phyloP scores from a whole-genome alignment of 78 protist genomes.

The Dictyostelium firmibasis region DNA sequence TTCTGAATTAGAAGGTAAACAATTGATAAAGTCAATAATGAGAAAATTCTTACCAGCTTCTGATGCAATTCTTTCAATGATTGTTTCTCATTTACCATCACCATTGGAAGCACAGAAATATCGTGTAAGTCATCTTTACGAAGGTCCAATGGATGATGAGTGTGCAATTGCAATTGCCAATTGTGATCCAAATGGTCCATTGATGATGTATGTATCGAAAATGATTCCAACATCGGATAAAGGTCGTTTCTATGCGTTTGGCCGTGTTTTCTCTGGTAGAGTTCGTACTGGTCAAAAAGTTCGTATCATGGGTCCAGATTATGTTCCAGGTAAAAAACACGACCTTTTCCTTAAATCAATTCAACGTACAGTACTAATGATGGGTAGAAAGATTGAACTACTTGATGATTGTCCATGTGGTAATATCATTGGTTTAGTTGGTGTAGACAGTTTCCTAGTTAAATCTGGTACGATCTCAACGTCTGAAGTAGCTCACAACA shows the following conservation, averaged over 20 bases:
- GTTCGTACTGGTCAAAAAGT: conserved; percentile 95
- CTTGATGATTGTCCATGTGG: conserved; percentile 95
- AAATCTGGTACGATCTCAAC: conserved; percentile 97
- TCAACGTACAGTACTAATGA: conserved; percentile 98
- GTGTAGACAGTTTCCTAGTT: conserved; percentile 97
- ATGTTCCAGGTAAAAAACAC: conserved; percentile 93
- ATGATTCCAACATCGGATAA: conserved; percentile 98
- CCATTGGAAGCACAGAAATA: conserved; percentile 97
- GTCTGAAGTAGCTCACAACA: conserved; percentile 80
- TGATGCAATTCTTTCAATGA: conserved; percentile 97
- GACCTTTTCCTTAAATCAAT: conserved; percentile 94
- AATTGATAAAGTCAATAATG: conserved; percentile 96
- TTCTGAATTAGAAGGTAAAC: conserved; percentile 85
- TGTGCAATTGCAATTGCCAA: conserved; percentile 53
- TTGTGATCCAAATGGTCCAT: conserved; percentile 97
- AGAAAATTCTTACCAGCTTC: conserved; percentile 97
- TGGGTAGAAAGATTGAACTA: conserved; percentile 96
- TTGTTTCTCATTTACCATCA: conserved; percentile 97
- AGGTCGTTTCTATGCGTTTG: conserved; percentile 96
- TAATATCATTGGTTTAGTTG: conserved; percentile 96
- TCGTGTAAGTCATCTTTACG: conserved; percentile 95
- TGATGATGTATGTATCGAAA: conserved; percentile 98
- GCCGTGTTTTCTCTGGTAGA: conserved; percentile 99
- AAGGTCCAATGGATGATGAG: conserved; percentile 96
- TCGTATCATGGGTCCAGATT: conserved; percentile 97